Evolutionary conservation across 164 flowering plant genomes (phyloP).

Genomic region (Piper longum): DNA sequence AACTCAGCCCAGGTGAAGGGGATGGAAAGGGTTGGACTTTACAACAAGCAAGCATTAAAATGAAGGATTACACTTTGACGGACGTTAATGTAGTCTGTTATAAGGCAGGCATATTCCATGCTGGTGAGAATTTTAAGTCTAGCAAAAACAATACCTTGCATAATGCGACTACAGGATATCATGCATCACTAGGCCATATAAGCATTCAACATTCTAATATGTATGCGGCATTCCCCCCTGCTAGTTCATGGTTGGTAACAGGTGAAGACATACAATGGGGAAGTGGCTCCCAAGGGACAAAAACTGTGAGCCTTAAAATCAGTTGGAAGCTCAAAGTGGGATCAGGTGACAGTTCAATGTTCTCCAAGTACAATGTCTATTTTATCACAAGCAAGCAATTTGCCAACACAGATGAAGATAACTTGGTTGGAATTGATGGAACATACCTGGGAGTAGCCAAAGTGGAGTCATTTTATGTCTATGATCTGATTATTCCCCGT

Average conservation of each 20-base stretch:
- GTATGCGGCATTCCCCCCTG: conserved; percentile 33
- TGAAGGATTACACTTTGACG: conserved; percentile 41
- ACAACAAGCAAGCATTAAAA: conserved; percentile 29
- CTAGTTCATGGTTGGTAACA: conserved; percentile 48
- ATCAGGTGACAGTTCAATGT: conserved; percentile 15
- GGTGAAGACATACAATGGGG: conserved; percentile 34
- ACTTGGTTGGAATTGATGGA: not conserved
- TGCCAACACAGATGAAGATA: not conserved
- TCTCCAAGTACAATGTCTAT: conserved; percentile 44
- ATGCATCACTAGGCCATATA: conserved; percentile 66
- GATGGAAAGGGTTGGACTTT: conserved; percentile 39
- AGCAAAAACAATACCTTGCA: not conserved
- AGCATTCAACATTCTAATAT: conserved; percentile 17
- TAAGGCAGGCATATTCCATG: conserved; percentile 11
- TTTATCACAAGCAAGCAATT: conserved; percentile 13
- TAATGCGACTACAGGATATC: conserved; percentile 11
- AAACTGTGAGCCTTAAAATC: conserved; percentile 39
- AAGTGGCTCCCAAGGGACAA: conserved; percentile 27
- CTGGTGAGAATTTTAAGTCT: not conserved
- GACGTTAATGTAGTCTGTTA: conserved; percentile 55
- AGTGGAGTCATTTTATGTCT: conserved; percentile 50
- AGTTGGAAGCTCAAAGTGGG: conserved; percentile 38
- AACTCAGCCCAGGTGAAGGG: conserved; percentile 5
- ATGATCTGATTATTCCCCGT: conserved; percentile 32
- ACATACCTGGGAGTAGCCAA: conserved; percentile 61